A percentile compares a stretch with the other conserved stretches of the same genome.
phyloP scores from a whole-genome alignment of 768 basidiomycete genomes.

The Gymnopilus junonius region DNA sequence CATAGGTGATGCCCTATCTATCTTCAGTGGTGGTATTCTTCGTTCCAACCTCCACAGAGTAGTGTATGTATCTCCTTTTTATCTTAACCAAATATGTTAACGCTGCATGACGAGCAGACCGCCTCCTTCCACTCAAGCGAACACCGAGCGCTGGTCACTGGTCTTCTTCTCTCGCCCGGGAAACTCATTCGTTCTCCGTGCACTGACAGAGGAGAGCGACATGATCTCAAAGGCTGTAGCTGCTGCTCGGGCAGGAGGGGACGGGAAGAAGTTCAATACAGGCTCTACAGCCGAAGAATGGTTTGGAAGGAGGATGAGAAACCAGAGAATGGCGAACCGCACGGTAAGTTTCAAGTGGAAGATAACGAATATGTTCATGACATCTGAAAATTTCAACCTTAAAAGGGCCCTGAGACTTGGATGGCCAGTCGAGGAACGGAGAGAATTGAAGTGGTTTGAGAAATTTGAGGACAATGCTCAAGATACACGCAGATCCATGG shows the following conservation, averaged over 20 bases:
- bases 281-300: slow-evolving; percentile 44
- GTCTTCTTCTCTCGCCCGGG: slow-evolving; percentile 72
- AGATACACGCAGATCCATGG: neutral
- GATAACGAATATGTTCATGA: neutral
- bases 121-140: slow-evolving; percentile 60
- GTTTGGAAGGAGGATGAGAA: slow-evolving; percentile 47
- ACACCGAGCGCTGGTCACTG: slow-evolving; percentile 64
- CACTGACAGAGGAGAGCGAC: slow-evolving; percentile 54
- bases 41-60: slow-evolving; percentile 71
- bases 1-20: slow-evolving; percentile 61
- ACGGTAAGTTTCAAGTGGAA: slow-evolving; percentile 30
- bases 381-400: neutral
- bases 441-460: slow-evolving; percentile 13
- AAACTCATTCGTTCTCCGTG: slow-evolving; percentile 52
- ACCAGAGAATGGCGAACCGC: slow-evolving; percentile 48
- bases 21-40: slow-evolving; percentile 68
- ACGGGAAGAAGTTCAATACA: slow-evolving; percentile 38
- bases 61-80: slow-evolving; percentile 39
- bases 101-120: slow-evolving; percentile 36
- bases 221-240: slow-evolving; percentile 50
- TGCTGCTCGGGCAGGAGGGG: slow-evolving; percentile 30
- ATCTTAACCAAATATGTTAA: neutral
- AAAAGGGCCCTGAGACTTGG: slow-evolving; percentile 51
- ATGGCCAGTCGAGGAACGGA: slow-evolving; percentile 51
- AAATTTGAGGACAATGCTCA: neutral